phyloP scores from a whole-genome alignment of 2,329 filamentous ascomycete genomes.

The Exophiala xenobiotica region DNA sequence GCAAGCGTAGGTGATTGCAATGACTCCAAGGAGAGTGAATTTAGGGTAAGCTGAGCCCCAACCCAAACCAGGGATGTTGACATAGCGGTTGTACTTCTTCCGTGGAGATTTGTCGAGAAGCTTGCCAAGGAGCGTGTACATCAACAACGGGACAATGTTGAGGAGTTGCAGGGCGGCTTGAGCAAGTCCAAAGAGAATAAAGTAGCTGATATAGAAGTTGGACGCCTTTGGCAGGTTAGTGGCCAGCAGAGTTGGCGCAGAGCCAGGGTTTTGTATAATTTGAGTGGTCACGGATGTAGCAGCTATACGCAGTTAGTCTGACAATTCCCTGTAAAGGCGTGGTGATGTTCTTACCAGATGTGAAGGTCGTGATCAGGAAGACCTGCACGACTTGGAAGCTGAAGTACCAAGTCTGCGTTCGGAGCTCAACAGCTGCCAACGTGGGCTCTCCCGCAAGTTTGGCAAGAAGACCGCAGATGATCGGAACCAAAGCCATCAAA shows the following conservation, averaged over 20 bases:
- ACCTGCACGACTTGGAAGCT: conserved; percentile 72
- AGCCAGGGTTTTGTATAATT: conserved; percentile 64
- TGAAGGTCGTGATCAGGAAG: conserved; percentile 81
- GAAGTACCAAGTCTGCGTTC: conserved; percentile 89
- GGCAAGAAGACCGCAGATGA: conserved; percentile 76
- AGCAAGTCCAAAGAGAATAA: conserved; percentile 79
- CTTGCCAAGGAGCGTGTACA: conserved; percentile 26
- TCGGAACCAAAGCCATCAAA: conserved; percentile 81
- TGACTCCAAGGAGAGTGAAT: conserved; percentile 80
- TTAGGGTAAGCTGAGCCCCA: conserved; percentile 85
- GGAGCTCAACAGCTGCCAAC: conserved; percentile 75
- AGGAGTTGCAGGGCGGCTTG: conserved; percentile 57
- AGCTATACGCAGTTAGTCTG: conserved; percentile 46
- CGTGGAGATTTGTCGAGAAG: conserved; percentile 61
- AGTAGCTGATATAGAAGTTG: conserved; percentile 95
- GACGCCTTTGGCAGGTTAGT: conserved; percentile 77
- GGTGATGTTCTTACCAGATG: conserved; percentile 49
- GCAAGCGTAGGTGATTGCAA: conserved; percentile 82
- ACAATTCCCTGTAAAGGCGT: neutral
- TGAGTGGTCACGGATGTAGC: conserved; percentile 69
- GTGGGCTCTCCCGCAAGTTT: conserved; percentile 79
- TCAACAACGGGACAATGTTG: conserved; percentile 29
- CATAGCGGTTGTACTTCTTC: conserved; percentile 73
- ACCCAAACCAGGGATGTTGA: conserved; percentile 68
- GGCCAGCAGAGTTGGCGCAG: conserved; percentile 66